Conservation (phyloP, 108 stramenopile genomes). For the Cylindrotheca closterium region DNA sequence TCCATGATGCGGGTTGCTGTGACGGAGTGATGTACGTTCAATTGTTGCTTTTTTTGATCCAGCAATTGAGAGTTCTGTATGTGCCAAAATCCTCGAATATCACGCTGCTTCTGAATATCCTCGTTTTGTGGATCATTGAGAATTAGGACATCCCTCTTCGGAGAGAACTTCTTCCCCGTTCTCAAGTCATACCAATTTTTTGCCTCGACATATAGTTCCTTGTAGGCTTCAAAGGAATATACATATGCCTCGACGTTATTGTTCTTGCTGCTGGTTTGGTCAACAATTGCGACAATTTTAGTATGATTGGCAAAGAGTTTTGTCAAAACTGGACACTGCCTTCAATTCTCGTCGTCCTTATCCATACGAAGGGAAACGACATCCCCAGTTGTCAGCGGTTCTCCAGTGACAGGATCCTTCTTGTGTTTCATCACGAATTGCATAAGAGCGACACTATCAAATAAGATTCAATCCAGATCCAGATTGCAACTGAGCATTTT, state of each 20-base stretch:
- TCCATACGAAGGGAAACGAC: constrained; percentile 85
- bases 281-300: constrained; percentile 88
- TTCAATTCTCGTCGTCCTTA: constrained; percentile 80
- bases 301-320: constrained; percentile 89
- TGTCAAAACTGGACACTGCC: constrained; percentile 97
- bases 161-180: constrained; percentile 68
- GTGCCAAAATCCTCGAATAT: constrained; percentile 79
- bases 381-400: constrained; percentile 55
- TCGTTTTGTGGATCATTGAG: constrained; percentile 78
- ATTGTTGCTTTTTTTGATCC: constrained; percentile 3
- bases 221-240: constrained; percentile 80
- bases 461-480: constrained; percentile 67
- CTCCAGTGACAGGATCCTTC: constrained; percentile 85
- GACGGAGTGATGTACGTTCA: constrained; percentile 58
- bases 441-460: constrained; percentile 85
- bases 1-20: constrained; percentile 86
- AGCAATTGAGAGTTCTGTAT: constrained; percentile 43
- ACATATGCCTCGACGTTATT: constrained; percentile 88
- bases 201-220: constrained; percentile 81
- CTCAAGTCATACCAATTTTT: constrained; percentile 74
- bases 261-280: constrained; percentile 42
- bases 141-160: constrained; percentile 68
- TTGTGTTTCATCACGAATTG: constrained; percentile 87
- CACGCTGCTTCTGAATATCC: constrained; percentile 42
- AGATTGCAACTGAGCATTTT: constrained; percentile 57